These are phyloP conservation scores for Alternaria panax DNA, from an alignment of 2,329 filamentous ascomycete genomes.

Conservation along the genomic window DNA sequence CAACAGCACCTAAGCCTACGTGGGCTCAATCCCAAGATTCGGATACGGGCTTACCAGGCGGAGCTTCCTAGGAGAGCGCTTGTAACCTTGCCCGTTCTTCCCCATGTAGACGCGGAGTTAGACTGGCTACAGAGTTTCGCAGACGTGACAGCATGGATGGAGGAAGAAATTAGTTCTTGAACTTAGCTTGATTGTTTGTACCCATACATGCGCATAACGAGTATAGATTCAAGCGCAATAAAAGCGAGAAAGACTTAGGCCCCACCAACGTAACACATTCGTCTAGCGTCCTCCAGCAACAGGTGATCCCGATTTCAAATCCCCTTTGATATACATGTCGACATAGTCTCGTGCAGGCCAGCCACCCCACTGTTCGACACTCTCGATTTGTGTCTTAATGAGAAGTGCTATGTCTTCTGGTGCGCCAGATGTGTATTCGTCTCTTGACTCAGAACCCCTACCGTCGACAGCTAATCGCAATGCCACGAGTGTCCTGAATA, in stretches of 20 bases:
- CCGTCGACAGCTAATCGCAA: constrained; percentile 53
- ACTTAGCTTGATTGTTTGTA: not conserved
- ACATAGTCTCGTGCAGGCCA: constrained; percentile 56
- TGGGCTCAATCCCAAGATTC: not conserved
- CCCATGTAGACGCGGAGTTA: constrained; percentile 5
- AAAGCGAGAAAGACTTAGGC: not conserved
- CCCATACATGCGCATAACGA: not conserved
- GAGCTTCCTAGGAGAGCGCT: not conserved
- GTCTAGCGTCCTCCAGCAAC: constrained; percentile 23
- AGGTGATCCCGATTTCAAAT: constrained; percentile 22
- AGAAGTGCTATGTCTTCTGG: constrained; percentile 43
- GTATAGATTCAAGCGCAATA: not conserved
- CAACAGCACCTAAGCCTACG: not conserved
- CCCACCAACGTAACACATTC: not conserved
- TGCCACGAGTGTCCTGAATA: constrained; percentile 50
- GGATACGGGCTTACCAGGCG: not conserved
- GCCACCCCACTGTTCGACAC: constrained; percentile 51
- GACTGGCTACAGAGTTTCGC: constrained; percentile 10
- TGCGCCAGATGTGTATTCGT: constrained; percentile 20
- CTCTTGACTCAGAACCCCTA: constrained; percentile 14
- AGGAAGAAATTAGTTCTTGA: not conserved
- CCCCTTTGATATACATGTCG: constrained; percentile 38
- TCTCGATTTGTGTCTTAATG: constrained; percentile 43
- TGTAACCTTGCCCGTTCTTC: not conserved
- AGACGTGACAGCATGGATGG: constrained; percentile 13